Conservation (phyloP, 306 rosid genomes). For the Quillaja saponaria region DNA sequence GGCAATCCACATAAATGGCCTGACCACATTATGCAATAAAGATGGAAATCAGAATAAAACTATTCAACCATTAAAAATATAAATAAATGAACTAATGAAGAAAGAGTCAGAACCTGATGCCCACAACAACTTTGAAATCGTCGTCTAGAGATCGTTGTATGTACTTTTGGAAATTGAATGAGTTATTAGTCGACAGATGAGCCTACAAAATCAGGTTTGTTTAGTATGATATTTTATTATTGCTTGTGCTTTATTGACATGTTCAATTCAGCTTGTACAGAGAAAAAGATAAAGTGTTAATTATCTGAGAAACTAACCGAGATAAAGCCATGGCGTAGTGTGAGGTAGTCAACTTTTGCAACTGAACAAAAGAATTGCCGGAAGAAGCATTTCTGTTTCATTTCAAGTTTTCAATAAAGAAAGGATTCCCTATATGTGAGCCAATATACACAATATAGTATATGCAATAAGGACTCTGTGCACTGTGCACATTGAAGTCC, state of each 20-base stretch:
- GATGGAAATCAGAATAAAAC: not conserved
- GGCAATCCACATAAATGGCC: constrained; percentile 59
- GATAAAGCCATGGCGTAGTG: constrained; percentile 62
- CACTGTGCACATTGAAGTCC: too few relatives aligned
- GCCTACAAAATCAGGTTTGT: constrained; percentile 37
- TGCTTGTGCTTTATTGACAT: too few relatives aligned
- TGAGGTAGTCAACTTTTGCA: constrained; percentile 60
- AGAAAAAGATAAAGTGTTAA: too few relatives aligned
- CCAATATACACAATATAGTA: too few relatives aligned
- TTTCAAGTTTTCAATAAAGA: too few relatives aligned
- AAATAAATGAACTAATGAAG: not conserved
- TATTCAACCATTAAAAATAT: not conserved
- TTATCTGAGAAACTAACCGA: constrained; percentile 37
- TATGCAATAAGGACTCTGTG: too few relatives aligned
- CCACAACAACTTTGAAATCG: constrained; percentile 58
- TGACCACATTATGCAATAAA: constrained; percentile 21
- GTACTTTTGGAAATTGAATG: constrained; percentile 53
- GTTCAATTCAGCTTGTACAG: too few relatives aligned
- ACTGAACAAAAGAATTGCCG: constrained; percentile 58
- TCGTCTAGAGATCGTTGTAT: constrained; percentile 55
- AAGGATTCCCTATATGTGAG: too few relatives aligned
- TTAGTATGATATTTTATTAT: too few relatives aligned
- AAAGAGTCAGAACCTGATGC: constrained; percentile 44
- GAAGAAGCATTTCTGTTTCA: constrained; percentile 61
- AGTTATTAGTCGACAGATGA: constrained; percentile 40